phyloP scores from a whole-genome alignment of 1,139 yeast species.

The Sugiyamaella novakii region DNA sequence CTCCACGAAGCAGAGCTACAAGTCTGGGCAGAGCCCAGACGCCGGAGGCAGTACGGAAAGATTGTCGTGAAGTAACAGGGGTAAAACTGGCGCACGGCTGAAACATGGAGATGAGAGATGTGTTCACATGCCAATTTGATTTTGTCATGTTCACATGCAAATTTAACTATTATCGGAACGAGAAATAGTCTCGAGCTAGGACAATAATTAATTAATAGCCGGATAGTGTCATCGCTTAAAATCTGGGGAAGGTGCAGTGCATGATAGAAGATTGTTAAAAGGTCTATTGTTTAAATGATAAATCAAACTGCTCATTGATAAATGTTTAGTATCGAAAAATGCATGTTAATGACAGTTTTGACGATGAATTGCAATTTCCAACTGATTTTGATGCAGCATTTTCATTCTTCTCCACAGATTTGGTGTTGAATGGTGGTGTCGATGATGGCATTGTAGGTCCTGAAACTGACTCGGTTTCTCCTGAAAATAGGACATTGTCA shows the following conservation, averaged over 20 bases:
- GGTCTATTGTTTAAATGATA: too few relatives aligned
- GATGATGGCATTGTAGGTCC: slow-evolving; percentile 1
- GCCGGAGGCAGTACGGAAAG: too few relatives aligned
- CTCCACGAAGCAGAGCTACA: too few relatives aligned
- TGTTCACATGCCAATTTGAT: slow-evolving; percentile 9
- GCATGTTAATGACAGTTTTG: slow-evolving; percentile 11
- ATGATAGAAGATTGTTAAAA: not conserved
- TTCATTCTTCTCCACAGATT: slow-evolving; percentile 25
- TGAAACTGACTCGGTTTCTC: not conserved
- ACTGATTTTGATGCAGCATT: slow-evolving; percentile 30
- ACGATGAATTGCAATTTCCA: slow-evolving; percentile 21
- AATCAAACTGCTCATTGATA: too few relatives aligned
- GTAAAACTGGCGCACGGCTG: too few relatives aligned
- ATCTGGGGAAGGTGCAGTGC: not conserved
- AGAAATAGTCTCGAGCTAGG: not conserved
- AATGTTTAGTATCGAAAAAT: slow-evolving; percentile 1
- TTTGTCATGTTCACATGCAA: slow-evolving; percentile 15
- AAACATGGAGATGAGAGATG: too few relatives aligned
- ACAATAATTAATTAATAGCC: not conserved
- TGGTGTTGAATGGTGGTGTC: slow-evolving; percentile 3
- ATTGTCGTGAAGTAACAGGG: too few relatives aligned
- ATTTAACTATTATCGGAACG: slow-evolving; percentile 1
- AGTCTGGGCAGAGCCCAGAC: too few relatives aligned
- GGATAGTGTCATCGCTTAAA: not conserved
- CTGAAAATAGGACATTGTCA: too few relatives aligned